Percentiles rank a stretch among this genome's conserved stretches.
phyloP scores from a whole-genome alignment of 208 protist species.

The Acanthamoeba rhysodes region DNA sequence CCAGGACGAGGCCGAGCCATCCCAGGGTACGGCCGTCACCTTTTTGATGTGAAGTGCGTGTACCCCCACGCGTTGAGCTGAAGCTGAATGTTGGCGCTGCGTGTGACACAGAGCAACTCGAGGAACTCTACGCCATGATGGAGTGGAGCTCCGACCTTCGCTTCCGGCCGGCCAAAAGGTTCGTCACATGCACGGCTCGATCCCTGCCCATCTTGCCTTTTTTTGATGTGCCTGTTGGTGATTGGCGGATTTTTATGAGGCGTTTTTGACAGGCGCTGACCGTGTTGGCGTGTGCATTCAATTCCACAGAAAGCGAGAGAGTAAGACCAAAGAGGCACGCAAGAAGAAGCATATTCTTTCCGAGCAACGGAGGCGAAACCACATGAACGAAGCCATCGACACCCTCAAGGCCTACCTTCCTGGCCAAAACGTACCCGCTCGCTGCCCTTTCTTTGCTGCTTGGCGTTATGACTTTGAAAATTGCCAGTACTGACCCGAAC shows the following conservation, averaged over 20 bases:
- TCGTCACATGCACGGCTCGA: background rate
- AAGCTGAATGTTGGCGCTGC: background rate
- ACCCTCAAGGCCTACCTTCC: slow-evolving; percentile 14
- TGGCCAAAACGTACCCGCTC: background rate
- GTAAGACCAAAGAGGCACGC: slow-evolving; percentile 39
- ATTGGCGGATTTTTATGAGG: background rate
- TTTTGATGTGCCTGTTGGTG: background rate
- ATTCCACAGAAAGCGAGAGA: background rate
- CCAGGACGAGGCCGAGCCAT: slow-evolving; percentile 16
- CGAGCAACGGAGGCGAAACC: background rate
- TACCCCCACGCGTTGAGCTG: too few relatives aligned
- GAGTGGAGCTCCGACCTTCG: slow-evolving; percentile 27
- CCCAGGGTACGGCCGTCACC: background rate
- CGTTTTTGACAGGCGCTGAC: background rate
- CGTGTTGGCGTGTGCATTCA: background rate
- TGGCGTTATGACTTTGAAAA: too few relatives aligned
- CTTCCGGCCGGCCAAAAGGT: background rate
- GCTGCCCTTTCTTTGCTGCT: background rate
- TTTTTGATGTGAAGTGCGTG: background rate
- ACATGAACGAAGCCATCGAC: slow-evolving; percentile 51
- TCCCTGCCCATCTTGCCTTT: too few relatives aligned
- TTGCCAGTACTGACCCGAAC: background rate
- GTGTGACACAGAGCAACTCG: background rate
- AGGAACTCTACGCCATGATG: background rate
- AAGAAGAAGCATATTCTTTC: slow-evolving; percentile 38